Evolutionary conservation across 345 rosid genomes (phyloP), one percentile per base, ranked within the genome.

Genomic region (Rubroshorea leprosula): DNA sequence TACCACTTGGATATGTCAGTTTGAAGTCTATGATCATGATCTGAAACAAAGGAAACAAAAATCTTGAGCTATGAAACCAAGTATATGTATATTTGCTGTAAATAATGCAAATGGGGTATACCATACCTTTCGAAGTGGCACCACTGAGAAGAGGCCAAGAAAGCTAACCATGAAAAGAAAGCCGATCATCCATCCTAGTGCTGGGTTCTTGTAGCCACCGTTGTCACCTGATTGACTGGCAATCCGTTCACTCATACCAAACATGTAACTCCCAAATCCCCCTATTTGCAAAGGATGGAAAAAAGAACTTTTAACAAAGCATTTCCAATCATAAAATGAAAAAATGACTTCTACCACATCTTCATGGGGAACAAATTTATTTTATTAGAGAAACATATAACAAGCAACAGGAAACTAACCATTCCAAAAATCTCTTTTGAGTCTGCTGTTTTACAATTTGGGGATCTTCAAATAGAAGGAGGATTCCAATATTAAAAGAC

Each of bases 111-210:
- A 41, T 3, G 5, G 12, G 45, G n/a, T n/a, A n/a, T n/a, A n/a
- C n/a, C 3, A 14, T 48, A 86, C 97, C 96, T 86, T 89, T 53
- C 97, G 67, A 24, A 89, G 78, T 56, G 91, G 89, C 46, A 84
- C 90, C 22, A 86, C 82, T 0, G 90, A 81, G 64, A 86, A 84
- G 61, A 90, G 90, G 58, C 97, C 97, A 54, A 81, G 80, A 78
- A 87, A 84, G 83, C 97, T 90, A 59, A 85, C 96, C 44, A 90
- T 64, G 65, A 90, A 85, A 45, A 90, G 89, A 72, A 87, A 90
- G 47, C 78, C 85, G 11, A 89, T 83, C 19, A 89, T 89, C 96
- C 96, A 85, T 5, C 78, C 61, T 22, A 85, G 24, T 1, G 81
- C 68, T 13, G 81, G 93, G 49, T 80, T 50, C 72, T 81, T 86